A percentile compares a stretch with the other conserved stretches of the same genome.
Conservation (phyloP, 345 rosid species). For the Moricandia arvensis region DNA sequence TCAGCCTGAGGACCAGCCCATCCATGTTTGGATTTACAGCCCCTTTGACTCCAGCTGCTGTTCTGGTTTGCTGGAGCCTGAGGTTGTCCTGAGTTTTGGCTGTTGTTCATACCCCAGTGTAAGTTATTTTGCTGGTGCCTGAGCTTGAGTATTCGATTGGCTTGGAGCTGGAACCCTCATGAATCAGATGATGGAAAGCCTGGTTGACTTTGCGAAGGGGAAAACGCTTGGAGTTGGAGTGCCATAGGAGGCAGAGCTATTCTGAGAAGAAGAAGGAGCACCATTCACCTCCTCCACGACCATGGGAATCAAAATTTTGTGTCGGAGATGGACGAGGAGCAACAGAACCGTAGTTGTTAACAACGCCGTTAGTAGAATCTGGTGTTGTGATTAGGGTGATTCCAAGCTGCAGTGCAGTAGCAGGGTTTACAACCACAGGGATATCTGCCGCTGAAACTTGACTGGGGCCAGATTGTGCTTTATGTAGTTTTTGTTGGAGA, state of each 20-base stretch:
- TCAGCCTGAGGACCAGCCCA: slow-evolving; percentile 59
- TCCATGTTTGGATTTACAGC: slow-evolving; percentile 52
- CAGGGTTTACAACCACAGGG: slow-evolving; percentile 38
- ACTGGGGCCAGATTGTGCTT: slow-evolving; percentile 36
- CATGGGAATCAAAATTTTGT: slow-evolving; percentile 21
- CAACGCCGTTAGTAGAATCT: slow-evolving; percentile 6
- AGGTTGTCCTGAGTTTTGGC: slow-evolving; percentile 38
- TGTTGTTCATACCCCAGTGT: slow-evolving; percentile 52
- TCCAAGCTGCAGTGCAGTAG: slow-evolving; percentile 45
- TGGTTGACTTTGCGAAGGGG: slow-evolving; percentile 37
- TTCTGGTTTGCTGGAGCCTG: slow-evolving; percentile 49
- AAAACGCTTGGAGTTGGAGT: slow-evolving; percentile 39
- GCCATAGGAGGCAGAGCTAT: slow-evolving; percentile 41
- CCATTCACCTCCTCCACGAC: slow-evolving; percentile 35
- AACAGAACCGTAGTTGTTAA: slow-evolving; percentile 38
- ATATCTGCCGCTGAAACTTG: slow-evolving; percentile 41
- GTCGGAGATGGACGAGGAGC: slow-evolving; percentile 41
- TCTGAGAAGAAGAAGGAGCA: slow-evolving; percentile 44
- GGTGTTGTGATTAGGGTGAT: slow-evolving; percentile 14
- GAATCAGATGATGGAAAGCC: slow-evolving; percentile 51
- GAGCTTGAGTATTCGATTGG: slow-evolving; percentile 30
- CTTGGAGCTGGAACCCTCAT: slow-evolving; percentile 50
- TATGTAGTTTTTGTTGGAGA: slow-evolving; percentile 53
- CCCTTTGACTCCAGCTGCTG: slow-evolving; percentile 52
- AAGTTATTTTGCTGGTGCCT: slow-evolving; percentile 21